Evolutionary conservation across 2,329 filamentous ascomycete genomes (phyloP), one percentile per base, ranked within the genome.

Genomic region (Paracoccidioides brasiliensis): DNA sequence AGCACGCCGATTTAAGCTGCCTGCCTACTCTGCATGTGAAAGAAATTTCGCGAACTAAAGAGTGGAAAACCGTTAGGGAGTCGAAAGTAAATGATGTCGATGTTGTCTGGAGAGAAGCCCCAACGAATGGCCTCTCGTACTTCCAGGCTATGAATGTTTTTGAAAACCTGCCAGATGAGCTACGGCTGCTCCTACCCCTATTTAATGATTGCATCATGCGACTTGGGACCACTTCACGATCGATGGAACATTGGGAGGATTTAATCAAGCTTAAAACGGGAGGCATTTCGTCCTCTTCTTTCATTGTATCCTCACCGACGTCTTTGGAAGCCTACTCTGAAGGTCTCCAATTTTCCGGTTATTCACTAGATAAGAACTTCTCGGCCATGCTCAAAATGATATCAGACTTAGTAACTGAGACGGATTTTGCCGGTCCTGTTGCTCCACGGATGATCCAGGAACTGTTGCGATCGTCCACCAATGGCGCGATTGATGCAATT

Each of bases 211-310:
- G 87, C 41, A 84, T 98, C 58, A 93, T 96, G 86, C 85, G 93
- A 22, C 79, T 98, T 7, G 93, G 93, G 12, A 98, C 91, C 2
- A 86, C 86, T 63, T 81, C 84, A 57, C 87, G 87, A 78, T 83
- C 84, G 0, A 96, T 95, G 86, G 93, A 96, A 69, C 84, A 96
- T 69, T 80, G 97, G 53, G 93, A 98, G 70, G 93, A 97, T 66
- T 73, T 90, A 55, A 96, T 98, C 69, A 97, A 97, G 70, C 79
- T 97, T 35, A 95, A 94, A 74, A 97, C 93, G 1, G 93, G 93
- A 22, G 93, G 93, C 8, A 81, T 98, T 41, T 87, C 84, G 2
- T 83, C 94, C 14, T 84, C 86, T 1, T 90, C 95, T 62, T 87
- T 94, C 71, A 81, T 85, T n/a, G 83, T 85, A 0, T 81, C 90